Base-by-base conservation (phyloP, 441 rosid genomes). In the Eutrema salsugineum region DNA sequence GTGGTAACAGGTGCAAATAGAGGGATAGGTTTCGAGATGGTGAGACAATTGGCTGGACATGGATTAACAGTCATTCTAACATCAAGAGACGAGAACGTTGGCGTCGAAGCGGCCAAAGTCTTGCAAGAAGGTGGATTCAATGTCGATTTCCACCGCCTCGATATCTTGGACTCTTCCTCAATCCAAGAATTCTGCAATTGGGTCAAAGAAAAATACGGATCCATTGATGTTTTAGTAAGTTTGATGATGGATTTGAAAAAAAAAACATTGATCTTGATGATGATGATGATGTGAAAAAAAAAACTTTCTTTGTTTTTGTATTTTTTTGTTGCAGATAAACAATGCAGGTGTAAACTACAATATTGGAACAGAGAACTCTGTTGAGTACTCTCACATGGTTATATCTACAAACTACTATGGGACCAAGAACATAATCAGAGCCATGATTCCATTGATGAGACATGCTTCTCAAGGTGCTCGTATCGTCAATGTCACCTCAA, bases 311-410 rank as follows among this genome's bases (percentile, higher is more conserved):
- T 39, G 24, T 68, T 33, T 14, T 2, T 65, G 12, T 38, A n/a
- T 48, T 49, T n/a, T n/a, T n/a, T n/a, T n/a, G n/a, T n/a, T 82
- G 71, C 72, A 94, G 99, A 88, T 94, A 54, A 92, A 94, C 71
- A 94, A 94, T 76, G 99, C 99, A 10, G 99, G 96, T 71, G 94
- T 92, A 54, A 94, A 90, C 78, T 85, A 78, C 81, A 94, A 92
- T 64, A 42, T 83, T 19, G 97, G 93, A 63, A 65, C 87, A 16
- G 80, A 74, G 9, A 94, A 94, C 82, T 90, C 96, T 4, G 91
- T 92, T 43, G 91, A 87, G 71, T 70, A 51, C 69, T 86, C 99
- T 2, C 70, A 79, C 51, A 85, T 68, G 80, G 96, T 92, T 42
- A 53, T 90, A 33, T 79, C 81, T 28, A 90, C 96, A 9, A 94